Conservation (phyloP, 306 rosid genomes). For the Vicia villosa region DNA sequence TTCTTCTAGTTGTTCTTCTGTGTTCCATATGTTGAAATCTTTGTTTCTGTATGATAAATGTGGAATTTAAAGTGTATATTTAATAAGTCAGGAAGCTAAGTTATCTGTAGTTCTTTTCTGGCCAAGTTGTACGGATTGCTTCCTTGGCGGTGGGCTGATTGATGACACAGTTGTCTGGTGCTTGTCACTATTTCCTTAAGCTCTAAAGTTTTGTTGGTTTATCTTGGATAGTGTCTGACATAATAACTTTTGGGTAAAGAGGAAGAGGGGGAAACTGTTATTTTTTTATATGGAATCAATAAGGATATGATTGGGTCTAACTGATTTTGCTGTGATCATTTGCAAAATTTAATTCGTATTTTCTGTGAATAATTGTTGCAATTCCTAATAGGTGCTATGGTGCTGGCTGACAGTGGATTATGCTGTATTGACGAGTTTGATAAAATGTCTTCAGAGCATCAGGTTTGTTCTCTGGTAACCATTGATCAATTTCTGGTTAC, state of each 20-base stretch:
- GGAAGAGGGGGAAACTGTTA: background rate
- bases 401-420: conserved; percentile 92
- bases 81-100: conserved; percentile 2
- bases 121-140: conserved; percentile 34
- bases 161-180: conserved; percentile 25
- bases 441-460: conserved; percentile 94
- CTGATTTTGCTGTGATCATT: conserved; percentile 16
- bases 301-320: conserved; percentile 27
- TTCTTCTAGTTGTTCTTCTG: conserved; percentile 19
- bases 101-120: conserved; percentile 23
- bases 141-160: conserved; percentile 27
- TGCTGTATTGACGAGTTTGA: conserved; percentile 96
- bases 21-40: conserved; percentile 21
- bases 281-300: conserved; percentile 16
- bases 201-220: conserved; percentile 22
- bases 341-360: conserved; percentile 9
- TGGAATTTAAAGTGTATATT: background rate
- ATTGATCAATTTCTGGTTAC: conserved; percentile 32
- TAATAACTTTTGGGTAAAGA: conserved; percentile 2
- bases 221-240: conserved; percentile 15
- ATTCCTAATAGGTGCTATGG: conserved; percentile 81
- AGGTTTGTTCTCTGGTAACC: conserved; percentile 60
- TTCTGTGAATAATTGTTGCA: conserved; percentile 32
- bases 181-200: conserved; percentile 32
- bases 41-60: conserved; percentile 13